Evolutionary conservation across 2,329 filamentous ascomycete genomes (phyloP).

Genomic region (Fusarium continuum): DNA sequence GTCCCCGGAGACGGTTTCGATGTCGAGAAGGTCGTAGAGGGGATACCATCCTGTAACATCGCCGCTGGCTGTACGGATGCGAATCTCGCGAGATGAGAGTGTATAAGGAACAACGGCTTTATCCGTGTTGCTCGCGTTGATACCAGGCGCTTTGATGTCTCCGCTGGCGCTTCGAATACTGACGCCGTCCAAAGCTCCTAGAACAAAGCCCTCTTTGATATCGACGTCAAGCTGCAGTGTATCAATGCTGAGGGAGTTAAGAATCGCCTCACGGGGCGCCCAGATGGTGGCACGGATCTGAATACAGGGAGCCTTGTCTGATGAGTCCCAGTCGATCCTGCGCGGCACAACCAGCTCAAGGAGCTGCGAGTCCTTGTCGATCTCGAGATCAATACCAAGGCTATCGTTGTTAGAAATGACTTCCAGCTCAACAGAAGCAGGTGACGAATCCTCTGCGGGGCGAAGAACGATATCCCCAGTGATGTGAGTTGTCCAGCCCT

Average conservation of each 20-base stretch:
- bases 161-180: constrained; percentile 52
- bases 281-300: constrained; percentile 58
- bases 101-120: constrained; percentile 48
- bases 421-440: constrained; percentile 55
- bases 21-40: constrained; percentile 58
- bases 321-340: constrained; percentile 42
- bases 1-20: constrained; percentile 57
- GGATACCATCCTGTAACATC: constrained; percentile 60
- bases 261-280: constrained; percentile 52
- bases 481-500: constrained; percentile 49
- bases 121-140: constrained; percentile 38
- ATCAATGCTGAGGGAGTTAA: constrained; percentile 51
- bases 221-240: constrained; percentile 53
- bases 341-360: constrained; percentile 54
- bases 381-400: constrained; percentile 48
- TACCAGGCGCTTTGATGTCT: constrained; percentile 49
- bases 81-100: constrained; percentile 55
- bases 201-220: constrained; percentile 52
- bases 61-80: constrained; percentile 55
- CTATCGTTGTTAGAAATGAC: constrained; percentile 56
- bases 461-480: constrained; percentile 58
- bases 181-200: constrained; percentile 45
- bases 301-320: constrained; percentile 54
- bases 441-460: constrained; percentile 45
- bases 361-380: constrained; percentile 49